phyloP scores from a whole-genome alignment of 73 alveolate species.

The Tetrahymena elliotti region DNA sequence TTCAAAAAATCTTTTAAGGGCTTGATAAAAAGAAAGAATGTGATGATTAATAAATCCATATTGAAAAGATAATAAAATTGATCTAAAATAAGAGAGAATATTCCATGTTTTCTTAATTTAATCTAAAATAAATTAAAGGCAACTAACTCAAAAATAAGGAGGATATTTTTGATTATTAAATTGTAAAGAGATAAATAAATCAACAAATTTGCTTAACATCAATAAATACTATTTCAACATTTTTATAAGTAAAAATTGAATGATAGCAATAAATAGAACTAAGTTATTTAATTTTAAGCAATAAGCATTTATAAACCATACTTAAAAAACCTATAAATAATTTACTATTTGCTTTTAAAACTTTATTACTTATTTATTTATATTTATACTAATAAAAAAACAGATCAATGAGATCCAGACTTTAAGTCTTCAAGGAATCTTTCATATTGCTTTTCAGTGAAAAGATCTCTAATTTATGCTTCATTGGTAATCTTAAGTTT shows the following conservation, averaged over 20 bases:
- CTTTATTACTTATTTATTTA: not conserved
- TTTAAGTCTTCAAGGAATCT: constrained; percentile 41
- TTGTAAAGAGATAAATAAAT: not conserved
- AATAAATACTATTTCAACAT: not conserved
- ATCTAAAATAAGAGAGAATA: not conserved
- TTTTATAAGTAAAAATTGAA: not conserved
- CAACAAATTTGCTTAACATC: not conserved
- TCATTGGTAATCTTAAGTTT: constrained; percentile 43
- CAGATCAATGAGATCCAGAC: not conserved
- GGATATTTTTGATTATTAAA: not conserved
- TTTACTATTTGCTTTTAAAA: not conserved
- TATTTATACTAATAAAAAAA: not conserved
- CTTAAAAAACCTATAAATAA: not conserved
- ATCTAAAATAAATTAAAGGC: not conserved
- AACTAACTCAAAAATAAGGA: not conserved
- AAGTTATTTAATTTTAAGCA: too few species aligned
- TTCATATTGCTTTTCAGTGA: constrained; percentile 23
- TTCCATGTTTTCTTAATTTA: not conserved
- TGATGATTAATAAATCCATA: too few species aligned
- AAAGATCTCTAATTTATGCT: constrained; percentile 38
- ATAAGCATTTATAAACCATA: not conserved
- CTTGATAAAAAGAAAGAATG: too few species aligned
- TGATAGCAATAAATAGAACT: not conserved
- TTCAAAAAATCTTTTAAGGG: not conserved
- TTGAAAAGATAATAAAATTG: too few species aligned